phyloP scores from a whole-genome alignment of 176 grass and related monocot species.

The Tillandsia fasciculata region DNA sequence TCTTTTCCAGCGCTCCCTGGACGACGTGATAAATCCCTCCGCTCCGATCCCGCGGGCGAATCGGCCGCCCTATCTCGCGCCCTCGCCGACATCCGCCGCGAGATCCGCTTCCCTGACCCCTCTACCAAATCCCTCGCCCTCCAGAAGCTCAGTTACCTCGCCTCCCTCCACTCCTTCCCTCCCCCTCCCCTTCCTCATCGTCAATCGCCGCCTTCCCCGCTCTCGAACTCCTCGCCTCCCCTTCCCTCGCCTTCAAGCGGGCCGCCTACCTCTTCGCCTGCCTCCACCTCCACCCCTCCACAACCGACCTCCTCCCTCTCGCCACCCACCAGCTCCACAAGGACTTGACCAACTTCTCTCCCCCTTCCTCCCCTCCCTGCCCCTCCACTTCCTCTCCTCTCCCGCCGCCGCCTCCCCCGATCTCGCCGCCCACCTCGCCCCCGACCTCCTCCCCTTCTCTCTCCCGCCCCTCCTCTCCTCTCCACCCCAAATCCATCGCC shows the following conservation, averaged over 20 bases:
- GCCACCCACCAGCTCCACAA: conserved; percentile 82
- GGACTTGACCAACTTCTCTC: conserved; percentile 48
- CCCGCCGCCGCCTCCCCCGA: conserved; percentile 49
- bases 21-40: conserved; percentile 72
- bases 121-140: conserved; percentile 55
- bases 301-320: conserved; percentile 68
- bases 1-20: conserved; percentile 79
- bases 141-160: conserved; percentile 86
- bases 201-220: conserved; percentile 50
- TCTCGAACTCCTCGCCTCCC: conserved; percentile 80
- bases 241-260: conserved; percentile 46
- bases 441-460: conserved; percentile 62
- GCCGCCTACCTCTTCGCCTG: conserved; percentile 76
- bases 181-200: conserved; percentile 26
- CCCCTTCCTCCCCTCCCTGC: conserved; percentile 38
- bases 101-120: conserved; percentile 65
- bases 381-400: conserved; percentile 60
- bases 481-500: conserved; percentile 43
- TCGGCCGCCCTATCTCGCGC: conserved; percentile 34
- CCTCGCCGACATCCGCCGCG: conserved; percentile 80
- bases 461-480: conserved; percentile 27
- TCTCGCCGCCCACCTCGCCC: conserved; percentile 52
- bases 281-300: conserved; percentile 65
- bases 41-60: conserved; percentile 34
- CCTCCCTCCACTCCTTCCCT: conserved; percentile 49